Conservation (phyloP, 768 basidiomycete genomes). For the Phanerodontia chrysosporium region DNA sequence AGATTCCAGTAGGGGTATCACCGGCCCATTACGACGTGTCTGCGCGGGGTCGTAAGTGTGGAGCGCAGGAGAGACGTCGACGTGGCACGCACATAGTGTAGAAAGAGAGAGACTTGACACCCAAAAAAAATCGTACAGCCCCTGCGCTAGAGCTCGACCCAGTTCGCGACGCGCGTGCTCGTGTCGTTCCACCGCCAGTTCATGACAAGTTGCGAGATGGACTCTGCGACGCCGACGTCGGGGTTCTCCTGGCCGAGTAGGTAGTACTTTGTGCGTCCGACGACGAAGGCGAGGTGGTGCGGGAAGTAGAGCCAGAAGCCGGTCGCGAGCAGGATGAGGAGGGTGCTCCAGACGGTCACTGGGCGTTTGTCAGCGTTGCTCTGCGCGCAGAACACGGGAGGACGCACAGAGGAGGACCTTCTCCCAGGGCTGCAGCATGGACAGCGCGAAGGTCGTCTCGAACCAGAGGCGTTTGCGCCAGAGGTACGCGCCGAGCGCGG, state of each 20-base stretch:
- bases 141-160: background rate
- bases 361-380: background rate
- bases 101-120: background rate
- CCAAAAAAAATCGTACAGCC: background rate
- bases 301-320: constrained; percentile 57
- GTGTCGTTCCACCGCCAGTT: constrained; percentile 1
- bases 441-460: constrained; percentile 57
- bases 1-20: background rate
- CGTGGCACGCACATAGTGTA: background rate
- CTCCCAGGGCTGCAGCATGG: constrained; percentile 68
- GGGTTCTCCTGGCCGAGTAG: constrained; percentile 47
- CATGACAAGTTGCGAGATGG: background rate
- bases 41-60: background rate
- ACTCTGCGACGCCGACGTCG: constrained; percentile 6
- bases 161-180: background rate
- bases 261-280: constrained; percentile 56
- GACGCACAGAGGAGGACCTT: constrained; percentile 52
- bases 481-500: constrained; percentile 23
- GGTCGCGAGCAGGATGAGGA: constrained; percentile 42
- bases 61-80: background rate
- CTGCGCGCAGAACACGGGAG: background rate
- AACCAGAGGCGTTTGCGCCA: constrained; percentile 53
- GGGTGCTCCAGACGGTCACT: constrained; percentile 39
- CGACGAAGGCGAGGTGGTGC: constrained; percentile 48
- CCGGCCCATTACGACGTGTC: background rate